Percentiles rank a stretch among this genome's conserved stretches.
Evolutionary conservation across 225 moss, liverwort and hornwort genomes (phyloP).

Genomic region (Thuidium tamariscinum): DNA sequence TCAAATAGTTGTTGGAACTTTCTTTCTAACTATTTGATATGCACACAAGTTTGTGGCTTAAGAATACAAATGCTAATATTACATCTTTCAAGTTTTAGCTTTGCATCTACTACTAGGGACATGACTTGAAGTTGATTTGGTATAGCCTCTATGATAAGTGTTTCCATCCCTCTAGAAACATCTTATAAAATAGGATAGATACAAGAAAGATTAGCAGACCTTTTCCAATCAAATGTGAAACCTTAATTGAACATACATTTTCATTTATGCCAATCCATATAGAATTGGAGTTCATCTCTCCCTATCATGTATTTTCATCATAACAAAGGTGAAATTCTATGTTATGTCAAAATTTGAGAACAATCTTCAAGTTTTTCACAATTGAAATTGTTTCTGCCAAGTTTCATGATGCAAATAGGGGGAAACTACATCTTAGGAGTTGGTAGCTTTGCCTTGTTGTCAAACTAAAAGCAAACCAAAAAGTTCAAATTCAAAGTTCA

Average conservation of each 20-base stretch:
- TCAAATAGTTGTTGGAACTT: accelerated
- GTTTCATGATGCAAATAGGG: neutral
- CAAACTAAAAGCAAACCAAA: no score
- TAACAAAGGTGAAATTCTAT: accelerated
- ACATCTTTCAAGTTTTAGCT: neutral
- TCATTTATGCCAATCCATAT: neutral
- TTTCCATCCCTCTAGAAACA: accelerated
- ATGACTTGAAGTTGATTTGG: no score
- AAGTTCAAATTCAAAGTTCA: neutral
- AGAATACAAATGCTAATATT: neutral
- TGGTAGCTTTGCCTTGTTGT: neutral
- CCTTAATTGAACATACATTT: no score
- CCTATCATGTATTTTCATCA: neutral
- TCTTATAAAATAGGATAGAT: neutral
- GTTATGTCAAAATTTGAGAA: accelerated
- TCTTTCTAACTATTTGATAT: neutral
- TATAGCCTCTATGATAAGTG: neutral
- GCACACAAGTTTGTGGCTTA: neutral
- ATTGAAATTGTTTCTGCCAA: accelerated
- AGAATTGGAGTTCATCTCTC: neutral
- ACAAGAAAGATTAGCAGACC: accelerated
- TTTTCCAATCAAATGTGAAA: accelerated
- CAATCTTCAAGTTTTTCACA: neutral
- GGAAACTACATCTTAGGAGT: neutral
- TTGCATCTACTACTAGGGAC: accelerated